Percentiles rank a stretch among this genome's conserved stretches.
phyloP scores from a whole-genome alignment of 768 basidiomycete genomes.

The Brasilioporus rufonigricans region DNA sequence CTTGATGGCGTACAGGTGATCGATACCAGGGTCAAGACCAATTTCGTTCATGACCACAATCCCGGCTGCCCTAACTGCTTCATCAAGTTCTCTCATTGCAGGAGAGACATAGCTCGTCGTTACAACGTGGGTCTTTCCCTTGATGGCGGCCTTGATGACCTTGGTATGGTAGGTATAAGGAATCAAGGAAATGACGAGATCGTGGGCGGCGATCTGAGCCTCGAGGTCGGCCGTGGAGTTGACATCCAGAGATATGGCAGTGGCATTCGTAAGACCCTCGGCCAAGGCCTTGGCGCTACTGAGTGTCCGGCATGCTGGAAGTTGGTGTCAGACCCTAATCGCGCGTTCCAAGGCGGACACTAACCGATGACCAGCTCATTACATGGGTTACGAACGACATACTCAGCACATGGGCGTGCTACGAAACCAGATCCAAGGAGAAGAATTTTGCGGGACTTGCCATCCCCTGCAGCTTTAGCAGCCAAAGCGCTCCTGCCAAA shows the following conservation, averaged over 20 bases:
- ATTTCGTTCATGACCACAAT: constrained; percentile 97
- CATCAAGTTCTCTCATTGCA: constrained; percentile 84
- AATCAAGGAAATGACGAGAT: constrained; percentile 94
- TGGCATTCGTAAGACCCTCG: constrained; percentile 64
- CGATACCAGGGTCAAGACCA: constrained; percentile 94
- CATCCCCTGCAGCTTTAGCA: constrained; percentile 40
- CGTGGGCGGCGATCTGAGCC: constrained; percentile 75
- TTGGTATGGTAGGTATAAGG: constrained; percentile 89
- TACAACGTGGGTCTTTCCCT: constrained; percentile 86
- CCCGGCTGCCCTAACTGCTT: constrained; percentile 78
- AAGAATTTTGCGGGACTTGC: constrained; percentile 60
- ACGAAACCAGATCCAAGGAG: constrained; percentile 95
- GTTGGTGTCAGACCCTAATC: background rate
- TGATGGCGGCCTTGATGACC: constrained; percentile 86
- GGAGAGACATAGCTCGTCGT: constrained; percentile 95
- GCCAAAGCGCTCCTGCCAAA: constrained; percentile 65
- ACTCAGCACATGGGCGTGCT: constrained; percentile 94
- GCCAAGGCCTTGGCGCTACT: constrained; percentile 68
- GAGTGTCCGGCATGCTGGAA: constrained; percentile 83
- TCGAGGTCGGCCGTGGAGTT: constrained; percentile 69
- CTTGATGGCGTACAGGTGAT: constrained; percentile 92
- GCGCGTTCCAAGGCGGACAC: constrained; percentile 19
- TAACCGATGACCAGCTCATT: constrained; percentile 85
- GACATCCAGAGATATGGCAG: constrained; percentile 82
- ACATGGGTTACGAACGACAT: constrained; percentile 74